These are phyloP conservation scores for Leccinum imitatum DNA, from an alignment of 768 basidiomycete species.

Conservation along the genomic window DNA sequence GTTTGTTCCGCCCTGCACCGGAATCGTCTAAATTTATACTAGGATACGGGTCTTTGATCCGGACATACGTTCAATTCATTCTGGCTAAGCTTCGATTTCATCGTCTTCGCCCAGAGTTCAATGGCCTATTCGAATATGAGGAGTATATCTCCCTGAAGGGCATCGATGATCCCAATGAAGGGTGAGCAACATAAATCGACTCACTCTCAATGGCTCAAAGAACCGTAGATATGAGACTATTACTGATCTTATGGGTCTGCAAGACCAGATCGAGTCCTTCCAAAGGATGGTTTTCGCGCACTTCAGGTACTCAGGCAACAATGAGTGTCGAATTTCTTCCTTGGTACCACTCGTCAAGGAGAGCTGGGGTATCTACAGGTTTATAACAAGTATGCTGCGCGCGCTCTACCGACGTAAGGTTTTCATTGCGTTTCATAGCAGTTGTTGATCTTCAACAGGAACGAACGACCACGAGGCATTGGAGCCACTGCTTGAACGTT, in stretches of 20 bases:
- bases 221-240: slow-evolving; percentile 89
- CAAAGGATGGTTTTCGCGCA: slow-evolving; percentile 97
- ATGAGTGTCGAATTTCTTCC: slow-evolving; percentile 93
- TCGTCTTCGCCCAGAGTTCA: slow-evolving; percentile 93
- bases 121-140: slow-evolving; percentile 98
- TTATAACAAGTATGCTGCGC: slow-evolving; percentile 97
- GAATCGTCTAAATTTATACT: slow-evolving; percentile 8
- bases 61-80: slow-evolving; percentile 97
- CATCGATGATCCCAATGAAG: slow-evolving; percentile 97
- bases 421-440: not conserved
- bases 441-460: slow-evolving; percentile 45
- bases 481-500: slow-evolving; percentile 85
- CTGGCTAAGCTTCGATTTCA: slow-evolving; percentile 92
- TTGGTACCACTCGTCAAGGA: slow-evolving; percentile 98
- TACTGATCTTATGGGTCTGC: slow-evolving; percentile 93
- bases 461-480: slow-evolving; percentile 88
- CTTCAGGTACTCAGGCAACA: slow-evolving; percentile 88
- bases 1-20: slow-evolving; percentile 2
- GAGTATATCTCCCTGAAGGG: slow-evolving; percentile 98
- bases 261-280: slow-evolving; percentile 99
- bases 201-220: slow-evolving; percentile 30
- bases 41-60: slow-evolving; percentile 94
- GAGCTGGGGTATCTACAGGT: slow-evolving; percentile 98
- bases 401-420: slow-evolving; percentile 91
- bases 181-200: slow-evolving; percentile 50